Percentiles rank a stretch among this genome's conserved stretches.
phyloP scores from a whole-genome alignment of 1,284 basidiomycete genomes.

The Ganoderma multipileum region DNA sequence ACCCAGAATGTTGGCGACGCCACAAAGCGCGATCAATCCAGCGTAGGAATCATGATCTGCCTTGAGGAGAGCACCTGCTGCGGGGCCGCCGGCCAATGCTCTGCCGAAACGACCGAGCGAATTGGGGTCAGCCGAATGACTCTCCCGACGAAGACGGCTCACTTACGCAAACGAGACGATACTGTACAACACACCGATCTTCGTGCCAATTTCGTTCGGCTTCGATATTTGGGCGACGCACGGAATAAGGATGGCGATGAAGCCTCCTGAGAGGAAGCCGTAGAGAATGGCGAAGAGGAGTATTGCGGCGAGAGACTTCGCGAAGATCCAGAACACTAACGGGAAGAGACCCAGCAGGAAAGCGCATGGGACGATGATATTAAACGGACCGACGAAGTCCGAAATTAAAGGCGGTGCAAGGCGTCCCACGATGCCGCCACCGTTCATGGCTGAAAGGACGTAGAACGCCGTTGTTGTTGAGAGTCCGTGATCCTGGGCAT shows the following conservation, averaged over 20 bases:
- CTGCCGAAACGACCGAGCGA: slow-evolving; percentile 39
- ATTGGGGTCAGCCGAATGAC: not conserved
- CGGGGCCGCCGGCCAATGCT: slow-evolving; percentile 63
- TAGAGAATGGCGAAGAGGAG: slow-evolving; percentile 59
- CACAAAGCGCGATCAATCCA: slow-evolving; percentile 62
- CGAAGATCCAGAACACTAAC: slow-evolving; percentile 31
- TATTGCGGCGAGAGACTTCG: slow-evolving; percentile 37
- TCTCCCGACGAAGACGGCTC: not conserved
- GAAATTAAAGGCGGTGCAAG: slow-evolving; percentile 65
- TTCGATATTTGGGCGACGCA: slow-evolving; percentile 49
- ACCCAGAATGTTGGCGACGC: slow-evolving; percentile 59
- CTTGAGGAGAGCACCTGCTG: slow-evolving; percentile 59
- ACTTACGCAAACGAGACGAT: slow-evolving; percentile 71
- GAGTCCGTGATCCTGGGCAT: slow-evolving; percentile 21
- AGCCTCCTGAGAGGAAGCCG: slow-evolving; percentile 44
- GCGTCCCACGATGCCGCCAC: slow-evolving; percentile 61
- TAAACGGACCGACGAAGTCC: slow-evolving; percentile 54
- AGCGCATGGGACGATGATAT: slow-evolving; percentile 54
- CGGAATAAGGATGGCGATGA: slow-evolving; percentile 36
- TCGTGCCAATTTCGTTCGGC: slow-evolving; percentile 57
- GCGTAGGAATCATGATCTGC: slow-evolving; percentile 52
- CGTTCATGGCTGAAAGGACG: slow-evolving; percentile 66
- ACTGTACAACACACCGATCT: slow-evolving; percentile 66
- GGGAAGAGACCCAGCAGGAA: slow-evolving; percentile 51
- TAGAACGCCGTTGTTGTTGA: slow-evolving; percentile 34